Conservation (phyloP, 257 asterid genomes). For the Echium plantagineum region DNA sequence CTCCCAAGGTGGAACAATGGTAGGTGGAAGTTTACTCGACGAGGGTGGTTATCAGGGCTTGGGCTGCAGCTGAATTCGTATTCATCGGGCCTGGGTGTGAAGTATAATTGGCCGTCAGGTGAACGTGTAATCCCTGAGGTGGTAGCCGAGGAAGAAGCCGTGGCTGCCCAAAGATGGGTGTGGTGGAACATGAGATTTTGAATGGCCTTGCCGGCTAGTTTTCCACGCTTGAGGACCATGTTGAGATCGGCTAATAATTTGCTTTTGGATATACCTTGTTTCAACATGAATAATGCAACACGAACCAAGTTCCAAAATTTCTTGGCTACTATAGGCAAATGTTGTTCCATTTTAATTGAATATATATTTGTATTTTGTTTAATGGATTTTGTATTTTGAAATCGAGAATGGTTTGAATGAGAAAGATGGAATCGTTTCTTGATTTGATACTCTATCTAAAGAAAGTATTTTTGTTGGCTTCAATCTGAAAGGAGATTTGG, state of each 20-base stretch:
- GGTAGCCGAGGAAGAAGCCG: slow-evolving; percentile 1
- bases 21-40: background rate
- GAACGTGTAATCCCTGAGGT: background rate
- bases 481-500: slow-evolving; percentile 1
- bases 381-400: background rate
- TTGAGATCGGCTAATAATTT: slow-evolving; percentile 22
- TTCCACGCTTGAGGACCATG: slow-evolving; percentile 19
- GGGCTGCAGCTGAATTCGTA: slow-evolving; percentile 16
- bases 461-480: background rate
- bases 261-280: slow-evolving; percentile 19
- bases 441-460: background rate
- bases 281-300: slow-evolving; percentile 12
- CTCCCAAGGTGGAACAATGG: background rate
- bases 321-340: slow-evolving; percentile 13
- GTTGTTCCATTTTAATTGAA: slow-evolving; percentile 17
- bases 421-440: background rate
- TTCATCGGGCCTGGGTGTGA: slow-evolving; percentile 2
- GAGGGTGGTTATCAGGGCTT: slow-evolving; percentile 7
- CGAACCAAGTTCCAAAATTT: slow-evolving; percentile 16
- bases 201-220: slow-evolving; percentile 10
- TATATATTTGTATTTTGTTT: no score
- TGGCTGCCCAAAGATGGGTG: slow-evolving; percentile 2
- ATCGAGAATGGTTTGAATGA: background rate
- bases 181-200: slow-evolving; percentile 18
- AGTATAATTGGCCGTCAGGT: background rate